Conservation (phyloP, 805 yeast species). For the Tetrapisispora namnaoensis region DNA sequence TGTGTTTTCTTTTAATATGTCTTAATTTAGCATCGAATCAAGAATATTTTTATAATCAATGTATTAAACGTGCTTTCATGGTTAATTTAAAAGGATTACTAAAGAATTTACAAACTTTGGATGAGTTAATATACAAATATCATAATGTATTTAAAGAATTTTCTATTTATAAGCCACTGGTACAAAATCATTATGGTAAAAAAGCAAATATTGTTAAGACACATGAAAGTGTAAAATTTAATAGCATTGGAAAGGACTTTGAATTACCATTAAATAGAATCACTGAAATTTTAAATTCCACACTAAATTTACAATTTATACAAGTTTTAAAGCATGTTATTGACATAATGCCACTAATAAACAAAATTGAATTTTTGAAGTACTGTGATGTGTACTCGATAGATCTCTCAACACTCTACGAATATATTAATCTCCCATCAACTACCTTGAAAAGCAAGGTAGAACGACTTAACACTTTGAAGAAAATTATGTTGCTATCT, state of each 20-base stretch:
- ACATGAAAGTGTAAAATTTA: background rate
- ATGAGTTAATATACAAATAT: conserved; percentile 20
- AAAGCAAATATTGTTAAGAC: background rate
- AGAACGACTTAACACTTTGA: conserved; percentile 29
- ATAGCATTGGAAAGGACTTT: background rate
- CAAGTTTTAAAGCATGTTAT: conserved; percentile 22
- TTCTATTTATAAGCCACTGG: conserved; percentile 12
- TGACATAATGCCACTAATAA: conserved; percentile 23
- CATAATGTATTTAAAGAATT: conserved; percentile 26
- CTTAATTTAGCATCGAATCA: conserved; percentile 19
- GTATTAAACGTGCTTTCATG: conserved; percentile 13
- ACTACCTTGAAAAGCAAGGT: conserved; percentile 24
- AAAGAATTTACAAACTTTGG: conserved; percentile 15
- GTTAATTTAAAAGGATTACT: conserved; percentile 9
- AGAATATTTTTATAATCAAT: conserved; percentile 13
- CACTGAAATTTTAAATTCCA: conserved; percentile 23
- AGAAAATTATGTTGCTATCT: conserved; percentile 37
- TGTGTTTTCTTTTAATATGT: conserved; percentile 9
- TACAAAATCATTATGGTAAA: background rate
- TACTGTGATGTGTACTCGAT: conserved; percentile 38
- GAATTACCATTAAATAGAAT: conserved; percentile 18
- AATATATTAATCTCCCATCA: conserved; percentile 13
- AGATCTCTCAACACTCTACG: conserved; percentile 23
- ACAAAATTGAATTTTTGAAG: conserved; percentile 28
- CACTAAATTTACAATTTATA: conserved; percentile 21